A percentile compares a stretch with the other conserved stretches of the same genome.
phyloP scores from a whole-genome alignment of 2,329 filamentous ascomycete species.

The Lasiodiplodia hormozganensis region DNA sequence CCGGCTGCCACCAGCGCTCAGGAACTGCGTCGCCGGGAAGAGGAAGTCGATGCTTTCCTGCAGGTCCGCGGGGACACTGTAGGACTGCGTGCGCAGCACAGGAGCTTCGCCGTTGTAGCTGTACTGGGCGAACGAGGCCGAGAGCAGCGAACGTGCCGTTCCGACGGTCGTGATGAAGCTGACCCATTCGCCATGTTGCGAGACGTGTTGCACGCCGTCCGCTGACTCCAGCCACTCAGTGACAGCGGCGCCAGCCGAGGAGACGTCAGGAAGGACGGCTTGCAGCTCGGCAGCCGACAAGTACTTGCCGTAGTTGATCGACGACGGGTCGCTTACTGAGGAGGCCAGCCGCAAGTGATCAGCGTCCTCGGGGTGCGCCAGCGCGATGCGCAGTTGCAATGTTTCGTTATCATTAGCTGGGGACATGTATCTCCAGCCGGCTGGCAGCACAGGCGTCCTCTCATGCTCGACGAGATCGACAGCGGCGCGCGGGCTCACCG shows the following conservation, averaged over 20 bases:
- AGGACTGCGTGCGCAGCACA: conserved; percentile 53
- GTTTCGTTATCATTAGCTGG: conserved; percentile 1
- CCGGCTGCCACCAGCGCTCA: conserved; percentile 44
- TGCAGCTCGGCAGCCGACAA: conserved; percentile 48
- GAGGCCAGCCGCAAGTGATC: conserved; percentile 30
- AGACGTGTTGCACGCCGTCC: conserved; percentile 46
- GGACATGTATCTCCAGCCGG: background rate
- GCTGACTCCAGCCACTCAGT: conserved; percentile 52
- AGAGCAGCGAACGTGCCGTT: conserved; percentile 55
- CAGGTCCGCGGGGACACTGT: conserved; percentile 51
- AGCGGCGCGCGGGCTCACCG: background rate
- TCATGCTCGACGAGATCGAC: conserved; percentile 19
- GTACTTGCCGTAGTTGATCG: conserved; percentile 54
- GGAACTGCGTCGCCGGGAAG: conserved; percentile 59
- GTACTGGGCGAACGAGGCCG: conserved; percentile 57
- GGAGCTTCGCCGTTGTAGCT: conserved; percentile 44
- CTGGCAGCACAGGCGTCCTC: background rate
- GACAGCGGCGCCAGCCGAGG: conserved; percentile 44
- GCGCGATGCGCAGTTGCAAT: conserved; percentile 27
- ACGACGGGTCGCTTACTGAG: conserved; percentile 41
- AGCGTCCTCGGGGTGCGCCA: conserved; percentile 13
- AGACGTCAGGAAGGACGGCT: conserved; percentile 44
- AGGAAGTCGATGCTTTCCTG: conserved; percentile 54
- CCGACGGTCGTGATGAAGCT: conserved; percentile 51
- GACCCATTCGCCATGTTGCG: conserved; percentile 51